These are phyloP conservation scores for Diaporthe sp. DNA, from an alignment of 2,329 filamentous ascomycete species.

Conservation along the genomic window DNA sequence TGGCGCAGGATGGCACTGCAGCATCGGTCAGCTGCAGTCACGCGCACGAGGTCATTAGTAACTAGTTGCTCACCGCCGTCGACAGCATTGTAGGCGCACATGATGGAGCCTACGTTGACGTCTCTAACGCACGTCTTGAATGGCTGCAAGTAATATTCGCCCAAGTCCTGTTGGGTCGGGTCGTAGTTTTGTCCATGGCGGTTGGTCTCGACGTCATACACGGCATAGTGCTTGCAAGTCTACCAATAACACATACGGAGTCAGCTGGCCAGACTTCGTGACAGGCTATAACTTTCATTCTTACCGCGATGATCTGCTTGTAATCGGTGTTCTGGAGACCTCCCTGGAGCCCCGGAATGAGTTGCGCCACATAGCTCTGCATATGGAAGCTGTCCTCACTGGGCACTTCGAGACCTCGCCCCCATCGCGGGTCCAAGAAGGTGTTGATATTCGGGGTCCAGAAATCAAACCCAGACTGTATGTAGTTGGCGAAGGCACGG, in stretches of 20 bases:
- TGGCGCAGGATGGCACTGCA: not conserved
- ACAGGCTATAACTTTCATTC: not conserved
- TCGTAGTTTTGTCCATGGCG: slow-evolving; percentile 61
- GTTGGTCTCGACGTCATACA: slow-evolving; percentile 68
- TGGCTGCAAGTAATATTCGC: slow-evolving; percentile 77
- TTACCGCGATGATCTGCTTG: slow-evolving; percentile 6
- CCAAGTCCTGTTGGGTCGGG: slow-evolving; percentile 69
- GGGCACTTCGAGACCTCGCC: slow-evolving; percentile 71
- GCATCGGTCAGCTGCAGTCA: not conserved
- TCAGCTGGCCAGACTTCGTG: not conserved
- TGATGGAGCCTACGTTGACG: slow-evolving; percentile 69
- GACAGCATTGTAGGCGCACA: slow-evolving; percentile 75
- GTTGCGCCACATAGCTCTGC: not conserved
- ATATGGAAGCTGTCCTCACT: not conserved
- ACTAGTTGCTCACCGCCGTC: slow-evolving; percentile 66
- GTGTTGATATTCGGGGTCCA: slow-evolving; percentile 79
- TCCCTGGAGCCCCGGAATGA: not conserved
- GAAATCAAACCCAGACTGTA: slow-evolving; percentile 61
- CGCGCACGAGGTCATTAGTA: not conserved
- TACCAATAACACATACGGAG: slow-evolving; percentile 53
- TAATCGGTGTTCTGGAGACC: not conserved
- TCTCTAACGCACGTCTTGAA: slow-evolving; percentile 75
- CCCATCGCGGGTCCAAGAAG: slow-evolving; percentile 75
- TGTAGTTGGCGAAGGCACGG: slow-evolving; percentile 50
- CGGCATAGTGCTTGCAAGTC: slow-evolving; percentile 73